These are phyloP conservation scores for Pestalotiopsis sp. DNA, from an alignment of 2,329 filamentous ascomycete species.

Conservation along the genomic window DNA sequence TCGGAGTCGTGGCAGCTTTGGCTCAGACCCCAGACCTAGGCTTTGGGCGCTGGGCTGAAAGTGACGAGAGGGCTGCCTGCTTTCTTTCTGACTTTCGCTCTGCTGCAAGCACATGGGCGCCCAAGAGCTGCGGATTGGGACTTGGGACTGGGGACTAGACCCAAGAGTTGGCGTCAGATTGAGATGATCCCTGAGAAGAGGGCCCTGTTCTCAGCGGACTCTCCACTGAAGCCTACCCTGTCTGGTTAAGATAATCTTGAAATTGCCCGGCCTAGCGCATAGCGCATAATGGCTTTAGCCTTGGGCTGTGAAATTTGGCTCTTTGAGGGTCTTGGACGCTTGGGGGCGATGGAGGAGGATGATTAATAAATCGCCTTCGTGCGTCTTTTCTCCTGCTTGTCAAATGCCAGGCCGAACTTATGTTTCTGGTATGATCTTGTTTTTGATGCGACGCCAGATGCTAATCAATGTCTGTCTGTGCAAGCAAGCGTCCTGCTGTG, in stretches of 20 bases:
- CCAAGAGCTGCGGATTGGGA: background rate
- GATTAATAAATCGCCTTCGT: too few relatives aligned
- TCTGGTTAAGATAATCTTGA: background rate
- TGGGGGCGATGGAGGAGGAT: too few relatives aligned
- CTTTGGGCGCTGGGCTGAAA: background rate
- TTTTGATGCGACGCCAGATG: background rate
- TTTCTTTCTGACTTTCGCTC: background rate
- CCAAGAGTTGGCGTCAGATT: background rate
- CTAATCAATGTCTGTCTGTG: background rate
- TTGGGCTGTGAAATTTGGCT: background rate
- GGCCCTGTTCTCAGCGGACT: background rate
- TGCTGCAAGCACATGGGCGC: background rate
- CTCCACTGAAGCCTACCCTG: background rate
- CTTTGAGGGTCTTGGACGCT: too few relatives aligned
- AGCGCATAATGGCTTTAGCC: background rate
- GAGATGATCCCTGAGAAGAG: background rate
- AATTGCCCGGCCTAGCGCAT: conserved; percentile 6
- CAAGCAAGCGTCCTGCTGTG: background rate
- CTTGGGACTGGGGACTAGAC: background rate
- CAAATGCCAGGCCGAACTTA: background rate
- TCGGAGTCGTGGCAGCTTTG: conserved; percentile 8
- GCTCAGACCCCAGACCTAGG: background rate
- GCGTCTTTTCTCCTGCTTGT: background rate
- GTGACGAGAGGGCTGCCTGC: background rate
- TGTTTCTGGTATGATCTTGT: background rate